phyloP scores from a whole-genome alignment of 768 basidiomycete species.

The Arthromyces matolae region DNA sequence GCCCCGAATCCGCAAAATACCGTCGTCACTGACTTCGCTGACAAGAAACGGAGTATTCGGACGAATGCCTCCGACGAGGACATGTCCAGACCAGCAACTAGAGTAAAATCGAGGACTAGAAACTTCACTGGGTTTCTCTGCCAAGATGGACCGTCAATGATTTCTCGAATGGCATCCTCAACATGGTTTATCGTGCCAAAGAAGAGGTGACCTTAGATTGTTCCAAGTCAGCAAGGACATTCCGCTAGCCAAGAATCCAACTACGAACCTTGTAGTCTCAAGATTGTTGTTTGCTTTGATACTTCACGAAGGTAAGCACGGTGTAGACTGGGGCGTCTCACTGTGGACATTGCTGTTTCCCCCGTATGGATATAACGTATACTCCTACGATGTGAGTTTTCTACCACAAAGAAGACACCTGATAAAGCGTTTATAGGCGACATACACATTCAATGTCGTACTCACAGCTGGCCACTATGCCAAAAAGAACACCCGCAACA shows the following conservation, averaged over 20 bases:
- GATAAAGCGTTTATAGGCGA: neutral
- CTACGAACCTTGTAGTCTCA: constrained; percentile 73
- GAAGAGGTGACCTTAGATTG: constrained; percentile 70
- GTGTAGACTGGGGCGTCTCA: constrained; percentile 84
- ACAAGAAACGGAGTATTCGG: constrained; percentile 78
- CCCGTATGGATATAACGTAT: constrained; percentile 85
- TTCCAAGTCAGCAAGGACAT: neutral
- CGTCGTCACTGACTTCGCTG: constrained; percentile 71
- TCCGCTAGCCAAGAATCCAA: too few species aligned
- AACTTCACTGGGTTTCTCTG: constrained; percentile 78
- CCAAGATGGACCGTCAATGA: constrained; percentile 73
- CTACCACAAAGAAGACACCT: constrained; percentile 95
- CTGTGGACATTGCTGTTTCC: constrained; percentile 82
- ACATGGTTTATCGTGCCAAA: constrained; percentile 91
- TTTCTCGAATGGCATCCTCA: constrained; percentile 77
- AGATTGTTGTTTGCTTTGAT: constrained; percentile 84
- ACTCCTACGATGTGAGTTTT: constrained; percentile 81
- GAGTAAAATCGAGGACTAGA: constrained; percentile 81
- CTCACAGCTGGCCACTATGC: constrained; percentile 87
- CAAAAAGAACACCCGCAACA: constrained; percentile 88
- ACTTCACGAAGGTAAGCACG: constrained; percentile 89
- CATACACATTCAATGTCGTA: constrained; percentile 2
- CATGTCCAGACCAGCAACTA: constrained; percentile 90
- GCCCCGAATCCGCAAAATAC: constrained; percentile 58
- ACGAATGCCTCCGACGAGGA: constrained; percentile 95